Evolutionary conservation across 139 green algal genomes (phyloP), one percentile per base, ranked within the genome.

Genomic region (Trebouxia sp.): DNA sequence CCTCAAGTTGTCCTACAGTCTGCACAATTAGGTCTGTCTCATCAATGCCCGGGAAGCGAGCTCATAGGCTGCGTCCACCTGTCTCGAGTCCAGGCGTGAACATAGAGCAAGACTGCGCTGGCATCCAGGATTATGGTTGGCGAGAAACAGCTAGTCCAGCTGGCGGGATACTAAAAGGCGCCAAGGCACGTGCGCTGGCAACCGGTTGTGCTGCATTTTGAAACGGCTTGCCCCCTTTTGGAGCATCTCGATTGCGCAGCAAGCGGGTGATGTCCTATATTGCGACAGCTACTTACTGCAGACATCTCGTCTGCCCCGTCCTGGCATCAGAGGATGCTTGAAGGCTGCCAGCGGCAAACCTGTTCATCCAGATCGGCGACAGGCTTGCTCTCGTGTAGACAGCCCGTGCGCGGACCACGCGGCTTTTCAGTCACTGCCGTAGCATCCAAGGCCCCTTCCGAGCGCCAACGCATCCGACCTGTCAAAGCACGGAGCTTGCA

Each of bases 271-370:
- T 72, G 62, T 28, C 28, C 62, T 35, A 32, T 43, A 14, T 45
- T 43, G 32, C 17, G 43, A 17, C 12, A 28, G 37, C 43, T 12
- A n/a, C 20, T 6, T 30, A 45, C 28, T n/a, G 62, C 62, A 30
- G 62, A 72, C 35, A 17, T 45, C 12, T 45, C 32, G 15, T 72
- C 62, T 72, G 62, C 62, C 32, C n/a, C 37, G 62, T 0, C 35
- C 14, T 72, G 5, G 62, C 15, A 11, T 15, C 20, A n/a, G 62
- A 72, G 62, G 43, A 72, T 72, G 62, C 62, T 72, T 72, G 62
- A 72, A 35, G 32, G 37, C 14, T 72, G 62, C 28, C 62, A 72
- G 62, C 20, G 32, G 10, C 7, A 45, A 14, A 72, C 11, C 32
- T 45, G 62, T 35, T 72, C 62, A 72, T 72, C 62, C 14, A 72